A percentile compares a stretch with the other conserved stretches of the same genome.
phyloP scores from a whole-genome alignment of 83 land plant genomes.

The Larix sibirica region DNA sequence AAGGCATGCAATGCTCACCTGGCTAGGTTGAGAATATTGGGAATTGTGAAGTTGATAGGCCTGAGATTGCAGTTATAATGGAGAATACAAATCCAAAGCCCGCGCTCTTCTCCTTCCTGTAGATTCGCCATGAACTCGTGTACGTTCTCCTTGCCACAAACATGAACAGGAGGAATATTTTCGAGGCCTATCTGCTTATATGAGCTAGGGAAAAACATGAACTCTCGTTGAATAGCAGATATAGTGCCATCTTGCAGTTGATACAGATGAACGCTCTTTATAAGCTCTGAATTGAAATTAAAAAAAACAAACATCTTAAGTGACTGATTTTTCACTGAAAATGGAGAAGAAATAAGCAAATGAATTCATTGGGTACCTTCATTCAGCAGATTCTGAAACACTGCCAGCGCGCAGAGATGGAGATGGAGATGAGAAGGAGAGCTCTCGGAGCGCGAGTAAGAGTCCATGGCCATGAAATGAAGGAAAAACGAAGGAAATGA shows the following conservation, averaged over 20 bases:
- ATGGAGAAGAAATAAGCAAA: background rate
- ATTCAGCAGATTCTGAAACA: constrained; percentile 4
- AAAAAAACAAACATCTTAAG: background rate
- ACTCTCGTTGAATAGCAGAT: background rate
- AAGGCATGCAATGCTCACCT: background rate
- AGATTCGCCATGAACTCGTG: background rate
- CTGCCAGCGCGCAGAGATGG: background rate
- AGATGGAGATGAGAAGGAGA: background rate
- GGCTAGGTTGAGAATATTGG: background rate
- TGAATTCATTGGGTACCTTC: background rate
- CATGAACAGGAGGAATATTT: background rate
- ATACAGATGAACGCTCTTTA: constrained; percentile 1
- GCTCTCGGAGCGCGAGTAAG: background rate
- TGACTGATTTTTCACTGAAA: background rate
- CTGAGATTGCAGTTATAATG: background rate
- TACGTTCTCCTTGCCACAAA: background rate
- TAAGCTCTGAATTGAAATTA: background rate
- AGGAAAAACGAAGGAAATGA: background rate
- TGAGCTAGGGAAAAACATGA: background rate
- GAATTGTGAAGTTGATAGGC: background rate
- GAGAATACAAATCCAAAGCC: constrained; percentile 1
- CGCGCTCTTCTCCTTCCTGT: background rate
- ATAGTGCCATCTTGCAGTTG: background rate
- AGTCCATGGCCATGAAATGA: too few species aligned
- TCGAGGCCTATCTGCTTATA: background rate